A percentile compares a stretch with the other conserved stretches of the same genome.
These are phyloP conservation scores for Tieghemostelium lacteum DNA, from an alignment of 78 protist species.

Conservation along the genomic window DNA sequence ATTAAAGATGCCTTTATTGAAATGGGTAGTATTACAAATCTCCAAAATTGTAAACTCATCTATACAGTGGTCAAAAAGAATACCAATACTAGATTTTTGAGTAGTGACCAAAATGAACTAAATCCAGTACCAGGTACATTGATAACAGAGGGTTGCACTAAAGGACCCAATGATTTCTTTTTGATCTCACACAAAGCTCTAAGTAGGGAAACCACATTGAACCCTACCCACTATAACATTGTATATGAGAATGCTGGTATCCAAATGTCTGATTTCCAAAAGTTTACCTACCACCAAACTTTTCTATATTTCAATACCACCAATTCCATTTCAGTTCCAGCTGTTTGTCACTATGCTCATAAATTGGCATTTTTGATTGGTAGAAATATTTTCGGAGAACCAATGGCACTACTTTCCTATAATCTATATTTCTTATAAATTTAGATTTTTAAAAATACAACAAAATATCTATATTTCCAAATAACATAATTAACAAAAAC, in stretches of 20 bases:
- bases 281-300: constrained; percentile 42
- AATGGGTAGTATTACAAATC: not conserved
- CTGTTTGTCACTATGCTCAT: constrained; percentile 79
- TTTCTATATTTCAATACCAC: not conserved
- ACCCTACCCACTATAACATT: constrained; percentile 72
- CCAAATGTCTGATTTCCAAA: not conserved
- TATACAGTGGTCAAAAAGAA: constrained; percentile 72
- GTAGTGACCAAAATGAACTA: not conserved
- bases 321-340: constrained; percentile 63
- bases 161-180: constrained; percentile 60
- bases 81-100: constrained; percentile 60
- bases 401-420: not conserved
- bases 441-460: no score
- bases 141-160: constrained; percentile 2
- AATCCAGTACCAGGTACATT: constrained; percentile 78
- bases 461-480: no score
- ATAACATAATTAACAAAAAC: no score
- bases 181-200: constrained; percentile 56
- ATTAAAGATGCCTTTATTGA: constrained; percentile 23
- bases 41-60: constrained; percentile 6
- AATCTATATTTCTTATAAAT: no score
- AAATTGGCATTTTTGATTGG: constrained; percentile 78
- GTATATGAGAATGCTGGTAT: constrained; percentile 20
- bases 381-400: not conserved
- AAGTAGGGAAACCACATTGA: constrained; percentile 40